Base-by-base conservation (phyloP, 73 alveolate species). In the Paramecium sexaurelia region DNA sequence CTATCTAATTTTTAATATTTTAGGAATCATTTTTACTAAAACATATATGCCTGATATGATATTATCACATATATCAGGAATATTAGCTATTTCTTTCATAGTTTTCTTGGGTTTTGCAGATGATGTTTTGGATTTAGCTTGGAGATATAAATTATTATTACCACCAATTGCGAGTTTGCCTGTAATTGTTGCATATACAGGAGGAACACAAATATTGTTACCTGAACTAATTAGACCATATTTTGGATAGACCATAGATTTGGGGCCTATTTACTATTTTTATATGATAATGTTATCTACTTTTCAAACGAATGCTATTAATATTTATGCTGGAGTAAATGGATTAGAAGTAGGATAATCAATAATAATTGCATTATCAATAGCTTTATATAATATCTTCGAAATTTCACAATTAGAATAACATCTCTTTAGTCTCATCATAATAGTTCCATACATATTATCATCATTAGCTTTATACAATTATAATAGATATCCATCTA, bases 301-400 rank as follows among this genome's bases (percentile, higher is more conserved):
- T 20, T 98, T 98, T 94, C 95, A 99, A 83, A 95, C 99, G 5
- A 98, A 98, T 92, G 95, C 99, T 10, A 98, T 98, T 66, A 98
- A 98, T 93, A 96, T 96, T 55, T 96, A 95, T 55, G 96, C 97
- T 1, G 96, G 99, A 9, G 96, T 98, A 9, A 98, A 98, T 92
- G 99, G 99, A 11, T 85, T 98, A 17, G 99, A 98, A 96, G 99
- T 96, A 6, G 99, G 99, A 13, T 98, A 98, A 92, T 94, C 98
- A 71, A 85, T 97, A 83, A 93, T 98, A 7, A 98, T 98, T 39
- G 98, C 98, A 3, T 92, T 94, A 61, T 93, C 97, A 39, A 96
- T 97, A n/a, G 88, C 97, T 17, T 61, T 96, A 71, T 96, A 96
- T 93, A 98, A 98, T 90, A 68, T 96, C 20, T 97, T 97, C 55